Conservation (phyloP, 208 protist species). For the Crithidia fasciculata region DNA sequence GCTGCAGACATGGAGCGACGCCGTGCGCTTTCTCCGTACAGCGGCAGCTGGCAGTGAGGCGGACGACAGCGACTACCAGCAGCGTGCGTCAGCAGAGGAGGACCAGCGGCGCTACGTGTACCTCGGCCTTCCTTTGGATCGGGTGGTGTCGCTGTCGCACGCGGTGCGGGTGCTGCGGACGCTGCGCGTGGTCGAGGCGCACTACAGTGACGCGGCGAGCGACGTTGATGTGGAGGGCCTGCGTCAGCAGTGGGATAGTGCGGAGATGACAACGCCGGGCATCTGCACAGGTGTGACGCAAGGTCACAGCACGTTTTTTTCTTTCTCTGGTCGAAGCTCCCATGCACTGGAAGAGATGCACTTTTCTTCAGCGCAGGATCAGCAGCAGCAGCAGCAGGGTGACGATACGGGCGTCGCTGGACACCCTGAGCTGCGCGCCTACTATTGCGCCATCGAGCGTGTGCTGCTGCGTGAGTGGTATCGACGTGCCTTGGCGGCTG, state of each 20-base stretch:
- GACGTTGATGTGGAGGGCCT: no score
- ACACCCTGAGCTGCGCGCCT: neutral
- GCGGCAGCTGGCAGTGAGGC: neutral
- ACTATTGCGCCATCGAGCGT: slow-evolving; percentile 22
- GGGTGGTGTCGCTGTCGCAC: slow-evolving; percentile 20
- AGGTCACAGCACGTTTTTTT: no score
- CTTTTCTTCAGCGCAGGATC: no score
- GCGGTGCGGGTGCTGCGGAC: slow-evolving; percentile 32
- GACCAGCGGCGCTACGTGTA: neutral
- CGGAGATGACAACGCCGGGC: no score
- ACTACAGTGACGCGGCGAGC: neutral
- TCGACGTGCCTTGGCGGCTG: slow-evolving; percentile 21
- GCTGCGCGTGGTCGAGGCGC: slow-evolving; percentile 21
- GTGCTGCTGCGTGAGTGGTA: slow-evolving; percentile 35
- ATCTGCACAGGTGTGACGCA: no score
- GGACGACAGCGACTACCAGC: neutral
- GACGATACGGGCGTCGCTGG: no score
- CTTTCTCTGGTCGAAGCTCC: no score
- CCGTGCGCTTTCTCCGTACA: slow-evolving; percentile 19
- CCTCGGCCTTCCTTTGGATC: slow-evolving; percentile 20
- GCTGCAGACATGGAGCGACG: slow-evolving; percentile 16
- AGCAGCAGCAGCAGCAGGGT: no score
- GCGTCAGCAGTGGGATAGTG: no score
- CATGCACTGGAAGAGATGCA: no score
- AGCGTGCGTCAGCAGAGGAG: neutral